These are phyloP conservation scores for Nepenthes gracilis DNA, from an alignment of 148 eudicot genomes.

Conservation along the genomic window DNA sequence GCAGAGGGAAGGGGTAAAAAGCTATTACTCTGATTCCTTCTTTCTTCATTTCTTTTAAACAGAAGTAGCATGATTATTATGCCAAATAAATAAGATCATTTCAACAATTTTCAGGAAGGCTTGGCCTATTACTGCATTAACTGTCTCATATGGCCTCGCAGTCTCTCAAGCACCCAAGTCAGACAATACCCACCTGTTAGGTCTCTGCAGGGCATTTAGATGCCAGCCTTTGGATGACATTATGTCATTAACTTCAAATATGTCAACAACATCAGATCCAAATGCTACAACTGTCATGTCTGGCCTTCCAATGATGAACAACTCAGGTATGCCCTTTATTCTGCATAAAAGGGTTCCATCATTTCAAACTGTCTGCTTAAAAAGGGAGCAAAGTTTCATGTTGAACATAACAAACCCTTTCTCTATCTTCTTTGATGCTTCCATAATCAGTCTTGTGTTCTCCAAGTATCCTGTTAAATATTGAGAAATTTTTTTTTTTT, in stretches of 20 bases:
- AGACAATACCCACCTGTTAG: conserved; percentile 44
- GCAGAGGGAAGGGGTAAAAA: too few species aligned
- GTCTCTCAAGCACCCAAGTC: conserved; percentile 1
- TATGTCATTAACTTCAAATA: conserved; percentile 92
- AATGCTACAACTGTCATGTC: conserved; percentile 96
- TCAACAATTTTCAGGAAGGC: too few species aligned
- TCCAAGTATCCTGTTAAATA: conserved; percentile 62
- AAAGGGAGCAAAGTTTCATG: conserved; percentile 2
- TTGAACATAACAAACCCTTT: conserved; percentile 46
- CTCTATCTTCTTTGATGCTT: conserved; percentile 72
- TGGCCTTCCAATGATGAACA: conserved; percentile 79
- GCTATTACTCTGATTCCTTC: too few species aligned
- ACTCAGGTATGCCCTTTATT: conserved; percentile 57
- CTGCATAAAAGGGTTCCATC: conserved; percentile 20
- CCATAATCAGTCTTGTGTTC: conserved; percentile 84
- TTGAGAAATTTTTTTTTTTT: background rate
- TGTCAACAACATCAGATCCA: conserved; percentile 63
- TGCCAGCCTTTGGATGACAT: conserved; percentile 98
- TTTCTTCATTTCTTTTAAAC: background rate
- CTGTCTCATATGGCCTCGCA: too few species aligned
- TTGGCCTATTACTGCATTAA: too few species aligned
- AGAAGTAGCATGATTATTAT: background rate
- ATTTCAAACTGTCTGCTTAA: background rate
- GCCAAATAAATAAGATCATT: too few species aligned
- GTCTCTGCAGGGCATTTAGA: conserved; percentile 85